phyloP scores from a whole-genome alignment of 2,329 filamentous ascomycete genomes.

The Epichloe aotearoae region DNA sequence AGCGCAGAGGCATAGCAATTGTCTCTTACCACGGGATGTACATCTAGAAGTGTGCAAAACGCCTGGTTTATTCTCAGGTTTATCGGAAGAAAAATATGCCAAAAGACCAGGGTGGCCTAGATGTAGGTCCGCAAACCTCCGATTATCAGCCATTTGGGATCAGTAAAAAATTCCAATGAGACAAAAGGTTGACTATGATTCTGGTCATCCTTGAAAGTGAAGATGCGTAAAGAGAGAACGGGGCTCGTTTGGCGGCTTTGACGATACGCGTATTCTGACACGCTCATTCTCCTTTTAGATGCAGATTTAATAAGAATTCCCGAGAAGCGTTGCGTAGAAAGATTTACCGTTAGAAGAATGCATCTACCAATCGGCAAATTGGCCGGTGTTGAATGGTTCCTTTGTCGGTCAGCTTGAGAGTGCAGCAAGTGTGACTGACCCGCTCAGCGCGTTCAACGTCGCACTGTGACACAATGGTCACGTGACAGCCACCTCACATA shows the following conservation, averaged over 20 bases:
- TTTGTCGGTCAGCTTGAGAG: no score
- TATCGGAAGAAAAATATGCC: slow-evolving; percentile 17
- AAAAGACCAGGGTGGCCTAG: slow-evolving; percentile 21
- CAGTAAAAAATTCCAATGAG: slow-evolving; percentile 18
- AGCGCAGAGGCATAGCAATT: not conserved
- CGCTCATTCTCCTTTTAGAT: not conserved
- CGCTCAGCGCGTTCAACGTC: no score
- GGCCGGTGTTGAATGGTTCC: no score
- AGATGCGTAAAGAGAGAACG: no score
- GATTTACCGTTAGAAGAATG: no score
- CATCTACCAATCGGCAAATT: no score
- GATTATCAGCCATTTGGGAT: slow-evolving; percentile 25
- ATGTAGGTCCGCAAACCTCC: slow-evolving; percentile 18
- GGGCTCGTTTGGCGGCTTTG: not conserved
- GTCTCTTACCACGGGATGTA: slow-evolving; percentile 14
- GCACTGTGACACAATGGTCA: no score
- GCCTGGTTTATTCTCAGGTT: slow-evolving; percentile 14
- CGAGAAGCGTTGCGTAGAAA: not conserved
- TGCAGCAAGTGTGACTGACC: no score
- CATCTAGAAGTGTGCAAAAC: slow-evolving; percentile 18
- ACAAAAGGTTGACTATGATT: slow-evolving; percentile 12
- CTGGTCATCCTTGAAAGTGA: slow-evolving; percentile 4
- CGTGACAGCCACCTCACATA: no score
- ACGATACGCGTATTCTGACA: not conserved
- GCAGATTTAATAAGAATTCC: not conserved